Evolutionary conservation across 371 early-diverging fungal genomes (phyloP), one percentile per base, ranked within the genome.

Genomic region (Lichtheimia corymbifera): DNA sequence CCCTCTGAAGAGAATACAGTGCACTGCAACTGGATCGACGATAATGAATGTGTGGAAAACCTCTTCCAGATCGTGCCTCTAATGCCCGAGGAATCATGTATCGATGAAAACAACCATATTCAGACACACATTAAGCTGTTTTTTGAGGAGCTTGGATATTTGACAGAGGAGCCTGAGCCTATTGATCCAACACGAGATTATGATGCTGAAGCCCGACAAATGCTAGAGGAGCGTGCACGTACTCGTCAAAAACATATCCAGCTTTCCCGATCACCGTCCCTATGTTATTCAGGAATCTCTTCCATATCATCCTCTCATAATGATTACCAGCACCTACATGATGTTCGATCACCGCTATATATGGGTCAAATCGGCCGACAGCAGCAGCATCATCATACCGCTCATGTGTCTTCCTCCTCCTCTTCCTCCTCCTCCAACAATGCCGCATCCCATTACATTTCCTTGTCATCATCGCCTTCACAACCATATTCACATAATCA

Each of bases 21-120:
- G 35, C 35, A 35, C 35, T 55, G 58, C 30, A 57, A 61, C 41
- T 74, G 74, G 78, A 55, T 77, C 11, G 73, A 77, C 11, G 78
- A 77, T 53, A 68, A 64, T 24, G 78, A 77, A 51, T 68, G 67
- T 27, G 74, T 74, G 62, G 78, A 77, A 40, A 74, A 74, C 44
- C 54, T 74, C 20, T 74, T 74, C 55, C 68, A 68, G 27, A 74
- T 79, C 40, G 5, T 76, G 5, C 67, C 74, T 9, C 53, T 79
- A 24, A 65, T 72, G 41, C 74, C 79, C 13, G 79, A 79, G 62
- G 79, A 76, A 47, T 56, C 79, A 1, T 53, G 42, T 3, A 59
- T 70, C 53, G 77, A 76, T 49, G 59, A 73, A 58, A 65, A 74
- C 50, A 76, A 79, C 45, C 76, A 72, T 53, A 72, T 76, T 9